Evolutionary conservation across 2,329 filamentous ascomycete species (phyloP).

Genomic region (Basipetospora chlamydospora): DNA sequence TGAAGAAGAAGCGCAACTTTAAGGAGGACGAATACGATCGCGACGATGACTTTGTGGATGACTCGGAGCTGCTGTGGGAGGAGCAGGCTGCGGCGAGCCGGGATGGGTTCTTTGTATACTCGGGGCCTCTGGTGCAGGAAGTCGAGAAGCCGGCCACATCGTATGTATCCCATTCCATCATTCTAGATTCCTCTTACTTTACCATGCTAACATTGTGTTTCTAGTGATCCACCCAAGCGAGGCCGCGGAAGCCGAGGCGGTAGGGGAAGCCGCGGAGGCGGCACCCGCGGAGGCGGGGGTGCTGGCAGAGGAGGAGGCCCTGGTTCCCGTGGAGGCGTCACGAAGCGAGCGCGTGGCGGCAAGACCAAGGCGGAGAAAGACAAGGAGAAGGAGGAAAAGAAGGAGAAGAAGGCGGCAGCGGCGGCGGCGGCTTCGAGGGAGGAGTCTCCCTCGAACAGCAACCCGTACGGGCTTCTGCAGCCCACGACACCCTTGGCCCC

Average conservation of each 20-base stretch:
- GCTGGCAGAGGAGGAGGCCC: constrained; percentile 28
- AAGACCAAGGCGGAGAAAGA: constrained; percentile 3
- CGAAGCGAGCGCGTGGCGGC: constrained; percentile 2
- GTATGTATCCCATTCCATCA: constrained; percentile 22
- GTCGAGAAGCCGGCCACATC: constrained; percentile 54
- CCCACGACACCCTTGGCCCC: constrained; percentile 1
- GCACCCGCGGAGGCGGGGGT: constrained; percentile 25
- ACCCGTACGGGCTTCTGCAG: constrained; percentile 5
- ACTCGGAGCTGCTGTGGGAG: constrained; percentile 90
- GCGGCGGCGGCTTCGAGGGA: background rate
- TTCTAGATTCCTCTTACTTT: constrained; percentile 1
- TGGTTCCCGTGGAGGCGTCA: constrained; percentile 54
- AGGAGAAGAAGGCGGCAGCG: constrained; percentile 4
- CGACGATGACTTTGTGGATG: constrained; percentile 76
- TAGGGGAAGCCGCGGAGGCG: constrained; percentile 26
- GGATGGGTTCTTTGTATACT: constrained; percentile 97
- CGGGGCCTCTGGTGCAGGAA: constrained; percentile 76
- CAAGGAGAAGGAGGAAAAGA: constrained; percentile 5
- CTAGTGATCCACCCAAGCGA: constrained; percentile 56
- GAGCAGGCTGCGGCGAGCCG: constrained; percentile 86
- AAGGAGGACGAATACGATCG: constrained; percentile 75
- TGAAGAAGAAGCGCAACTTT: constrained; percentile 66
- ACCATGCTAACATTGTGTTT: constrained; percentile 20
- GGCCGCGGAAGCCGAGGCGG: constrained; percentile 38
- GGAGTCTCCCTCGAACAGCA: constrained; percentile 4